phyloP scores from a whole-genome alignment of 306 rosid genomes.

The Mucuna pruriens region DNA sequence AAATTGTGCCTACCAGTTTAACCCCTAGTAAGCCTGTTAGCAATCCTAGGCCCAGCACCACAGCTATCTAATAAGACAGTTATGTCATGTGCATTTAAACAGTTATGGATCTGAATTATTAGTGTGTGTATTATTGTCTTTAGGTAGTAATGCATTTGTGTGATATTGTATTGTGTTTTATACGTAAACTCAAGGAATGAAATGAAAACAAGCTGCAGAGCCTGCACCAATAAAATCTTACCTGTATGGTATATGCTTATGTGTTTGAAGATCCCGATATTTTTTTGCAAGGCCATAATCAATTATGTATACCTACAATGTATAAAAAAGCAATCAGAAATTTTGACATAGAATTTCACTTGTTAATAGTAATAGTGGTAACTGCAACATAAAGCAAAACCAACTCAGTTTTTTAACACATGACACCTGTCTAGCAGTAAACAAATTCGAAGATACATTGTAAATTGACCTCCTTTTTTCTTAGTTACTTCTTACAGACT shows the following conservation, averaged over 20 bases:
- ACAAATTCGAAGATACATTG: not conserved
- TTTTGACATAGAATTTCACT: not conserved
- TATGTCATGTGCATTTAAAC: not conserved
- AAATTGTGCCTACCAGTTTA: slow-evolving; percentile 13
- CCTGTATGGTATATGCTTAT: slow-evolving; percentile 99
- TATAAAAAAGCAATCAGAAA: slow-evolving; percentile 37
- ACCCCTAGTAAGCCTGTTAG: not conserved
- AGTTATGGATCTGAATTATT: not conserved
- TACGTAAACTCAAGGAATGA: slow-evolving; percentile 12
- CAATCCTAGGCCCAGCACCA: not conserved
- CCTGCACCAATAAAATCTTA: slow-evolving; percentile 39
- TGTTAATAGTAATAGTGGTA: not conserved
- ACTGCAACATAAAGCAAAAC: slow-evolving; percentile 17
- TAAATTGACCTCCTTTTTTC: not conserved
- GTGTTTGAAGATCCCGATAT: slow-evolving; percentile 96
- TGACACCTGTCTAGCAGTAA: not conserved
- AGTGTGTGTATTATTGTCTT: not conserved
- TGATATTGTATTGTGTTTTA: not conserved
- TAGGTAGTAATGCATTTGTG: not conserved
- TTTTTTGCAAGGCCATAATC: slow-evolving; percentile 98
- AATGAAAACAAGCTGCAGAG: slow-evolving; percentile 27
- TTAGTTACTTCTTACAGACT: not conserved
- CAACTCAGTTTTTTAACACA: slow-evolving; percentile 7
- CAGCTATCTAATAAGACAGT: not conserved
- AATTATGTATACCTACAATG: slow-evolving; percentile 81